Conservation (phyloP, 23 red algal genomes). For the Agarophyton chilense region DNA sequence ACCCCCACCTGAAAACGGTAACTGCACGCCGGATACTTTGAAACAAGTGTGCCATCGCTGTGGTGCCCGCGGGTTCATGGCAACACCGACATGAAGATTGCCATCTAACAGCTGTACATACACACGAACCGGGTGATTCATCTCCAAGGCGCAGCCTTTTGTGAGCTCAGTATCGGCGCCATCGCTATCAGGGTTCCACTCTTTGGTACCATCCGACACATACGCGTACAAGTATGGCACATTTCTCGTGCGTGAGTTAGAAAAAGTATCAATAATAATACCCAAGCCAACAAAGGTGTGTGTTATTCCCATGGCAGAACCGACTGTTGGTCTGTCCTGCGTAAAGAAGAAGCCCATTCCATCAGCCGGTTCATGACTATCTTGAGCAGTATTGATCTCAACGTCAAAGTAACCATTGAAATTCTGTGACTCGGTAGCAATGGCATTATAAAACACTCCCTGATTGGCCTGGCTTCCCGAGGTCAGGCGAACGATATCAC, state of each 20-base stretch:
- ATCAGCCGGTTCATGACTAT: slow-evolving; percentile 70
- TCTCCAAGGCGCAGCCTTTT: slow-evolving; percentile 63
- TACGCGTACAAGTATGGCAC: slow-evolving; percentile 77
- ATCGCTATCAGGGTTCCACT: slow-evolving; percentile 67
- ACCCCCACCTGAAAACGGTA: slow-evolving; percentile 57
- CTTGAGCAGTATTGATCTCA: slow-evolving; percentile 47
- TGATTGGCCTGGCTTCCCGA: slow-evolving; percentile 60
- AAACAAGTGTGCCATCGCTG: slow-evolving; percentile 77
- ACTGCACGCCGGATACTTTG: slow-evolving; percentile 38
- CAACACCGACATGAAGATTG: slow-evolving; percentile 57
- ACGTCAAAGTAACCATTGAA: slow-evolving; percentile 85
- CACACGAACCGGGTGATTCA: slow-evolving; percentile 54
- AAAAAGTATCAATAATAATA: slow-evolving; percentile 77
- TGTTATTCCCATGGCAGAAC: slow-evolving; percentile 66
- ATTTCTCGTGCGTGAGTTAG: slow-evolving; percentile 52
- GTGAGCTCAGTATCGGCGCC: slow-evolving; percentile 69
- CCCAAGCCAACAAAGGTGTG: slow-evolving; percentile 71
- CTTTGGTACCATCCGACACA: slow-evolving; percentile 59
- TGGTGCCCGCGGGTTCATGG: slow-evolving; percentile 51
- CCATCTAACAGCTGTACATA: slow-evolving; percentile 62
- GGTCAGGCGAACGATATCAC: slow-evolving; percentile 74
- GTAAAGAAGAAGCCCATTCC: slow-evolving; percentile 76
- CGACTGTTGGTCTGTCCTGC: slow-evolving; percentile 40
- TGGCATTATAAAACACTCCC: slow-evolving; percentile 64
- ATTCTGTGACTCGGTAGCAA: slow-evolving; percentile 41